A percentile compares a stretch with the other conserved stretches of the same genome.
These are phyloP conservation scores for Vinca major DNA, from an alignment of 305 asterid genomes.

Conservation along the genomic window DNA sequence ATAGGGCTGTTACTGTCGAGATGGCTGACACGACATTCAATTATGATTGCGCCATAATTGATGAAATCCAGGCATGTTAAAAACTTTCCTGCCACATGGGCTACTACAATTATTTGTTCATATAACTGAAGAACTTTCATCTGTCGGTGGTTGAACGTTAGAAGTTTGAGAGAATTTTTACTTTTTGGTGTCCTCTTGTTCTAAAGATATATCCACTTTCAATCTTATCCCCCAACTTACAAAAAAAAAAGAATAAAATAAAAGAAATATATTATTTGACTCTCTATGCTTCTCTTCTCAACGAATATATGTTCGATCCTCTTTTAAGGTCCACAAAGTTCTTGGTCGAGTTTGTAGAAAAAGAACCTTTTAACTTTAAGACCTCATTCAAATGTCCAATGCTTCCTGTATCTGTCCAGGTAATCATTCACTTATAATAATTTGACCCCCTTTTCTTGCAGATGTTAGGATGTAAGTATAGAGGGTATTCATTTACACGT, in stretches of 20 bases:
- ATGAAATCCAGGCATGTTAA: slow-evolving; percentile 75
- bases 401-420: not conserved
- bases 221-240: not conserved
- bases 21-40: slow-evolving; percentile 71
- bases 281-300: too few relatives aligned
- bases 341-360: not conserved
- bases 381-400: not conserved
- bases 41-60: slow-evolving; percentile 81
- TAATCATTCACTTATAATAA: slow-evolving; percentile 1
- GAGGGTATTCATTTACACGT: slow-evolving; percentile 94
- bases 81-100: not conserved
- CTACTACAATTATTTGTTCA: not conserved
- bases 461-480: slow-evolving; percentile 75
- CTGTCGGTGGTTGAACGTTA: not conserved
- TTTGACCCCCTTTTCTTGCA: slow-evolving; percentile 23
- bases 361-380: not conserved
- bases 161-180: not conserved
- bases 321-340: not conserved
- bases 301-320: not conserved
- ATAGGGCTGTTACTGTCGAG: slow-evolving; percentile 84
- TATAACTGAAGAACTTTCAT: not conserved
- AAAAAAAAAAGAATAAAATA: not conserved
- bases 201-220: not conserved
- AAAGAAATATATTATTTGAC: not conserved
- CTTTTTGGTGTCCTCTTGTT: not conserved